phyloP scores from a whole-genome alignment of 1,284 basidiomycete genomes.

The Earliella scabrosa region DNA sequence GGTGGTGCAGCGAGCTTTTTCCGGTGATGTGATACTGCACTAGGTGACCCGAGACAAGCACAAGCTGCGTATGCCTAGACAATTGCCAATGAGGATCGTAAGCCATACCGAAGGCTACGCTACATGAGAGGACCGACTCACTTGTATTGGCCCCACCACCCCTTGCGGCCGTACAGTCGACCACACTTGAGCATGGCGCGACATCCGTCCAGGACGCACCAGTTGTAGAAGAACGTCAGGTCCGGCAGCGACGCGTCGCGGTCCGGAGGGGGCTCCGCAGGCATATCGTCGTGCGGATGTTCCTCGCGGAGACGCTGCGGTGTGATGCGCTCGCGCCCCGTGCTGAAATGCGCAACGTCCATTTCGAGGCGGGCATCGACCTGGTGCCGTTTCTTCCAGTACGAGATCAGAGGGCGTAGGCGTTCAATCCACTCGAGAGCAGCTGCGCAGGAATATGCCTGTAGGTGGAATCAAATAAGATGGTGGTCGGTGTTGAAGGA shows the following conservation, averaged over 20 bases:
- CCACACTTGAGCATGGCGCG: constrained; percentile 74
- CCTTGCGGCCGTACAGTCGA: constrained; percentile 69
- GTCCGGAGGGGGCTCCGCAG: constrained; percentile 55
- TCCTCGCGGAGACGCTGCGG: constrained; percentile 48
- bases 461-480: neutral
- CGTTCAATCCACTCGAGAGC: constrained; percentile 82
- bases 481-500: neutral
- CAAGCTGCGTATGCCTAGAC: constrained; percentile 66
- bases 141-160: constrained; percentile 73
- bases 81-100: no score
- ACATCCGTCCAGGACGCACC: constrained; percentile 81
- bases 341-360: constrained; percentile 63
- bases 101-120: no score
- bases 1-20: constrained; percentile 52
- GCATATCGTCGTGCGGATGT: constrained; percentile 42
- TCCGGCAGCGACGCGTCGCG: constrained; percentile 57
- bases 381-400: constrained; percentile 77
- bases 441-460: constrained; percentile 66
- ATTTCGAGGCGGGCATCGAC: constrained; percentile 79
- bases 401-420: constrained; percentile 67
- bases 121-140: constrained; percentile 44
- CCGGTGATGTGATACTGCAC: constrained; percentile 64
- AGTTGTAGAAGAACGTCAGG: constrained; percentile 72
- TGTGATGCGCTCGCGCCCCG: constrained; percentile 58
- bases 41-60: constrained; percentile 68